Percentiles rank a stretch among this genome's conserved stretches.
These are phyloP conservation scores for Artemisia tridentata DNA, from an alignment of 129 eudicot species.

Conservation along the genomic window DNA sequence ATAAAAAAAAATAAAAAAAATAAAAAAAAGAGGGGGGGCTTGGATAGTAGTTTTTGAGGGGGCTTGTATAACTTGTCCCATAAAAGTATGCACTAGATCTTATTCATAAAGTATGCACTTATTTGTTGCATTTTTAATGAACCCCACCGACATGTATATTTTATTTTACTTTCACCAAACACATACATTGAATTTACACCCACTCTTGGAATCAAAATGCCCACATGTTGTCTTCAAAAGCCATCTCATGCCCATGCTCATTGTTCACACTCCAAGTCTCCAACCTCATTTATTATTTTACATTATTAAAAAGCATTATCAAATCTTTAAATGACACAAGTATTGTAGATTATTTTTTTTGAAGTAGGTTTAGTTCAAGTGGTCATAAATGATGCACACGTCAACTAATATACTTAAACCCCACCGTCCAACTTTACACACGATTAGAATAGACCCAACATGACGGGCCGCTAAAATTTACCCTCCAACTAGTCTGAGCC, in stretches of 20 bases:
- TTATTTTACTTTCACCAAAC: slow-evolving; percentile 16
- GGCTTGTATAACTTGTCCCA: no score
- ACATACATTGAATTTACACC: slow-evolving; percentile 29
- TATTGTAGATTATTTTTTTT: no score
- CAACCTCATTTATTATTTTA: no score
- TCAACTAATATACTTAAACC: no score
- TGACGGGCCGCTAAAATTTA: not conserved
- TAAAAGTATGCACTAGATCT: slow-evolving; percentile 12
- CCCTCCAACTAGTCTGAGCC: not conserved
- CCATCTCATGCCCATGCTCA: slow-evolving; percentile 27
- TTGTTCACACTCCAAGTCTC: not conserved
- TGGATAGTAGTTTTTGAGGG: no score
- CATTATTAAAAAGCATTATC: no score
- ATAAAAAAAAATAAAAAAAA: no score
- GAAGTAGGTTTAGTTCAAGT: no score
- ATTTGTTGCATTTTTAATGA: slow-evolving; percentile 1
- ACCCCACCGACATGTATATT: slow-evolving; percentile 1
- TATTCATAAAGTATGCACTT: not conserved
- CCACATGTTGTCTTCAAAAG: slow-evolving; percentile 34
- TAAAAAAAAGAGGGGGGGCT: no score
- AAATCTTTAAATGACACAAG: no score
- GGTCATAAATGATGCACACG: no score
- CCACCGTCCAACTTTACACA: no score
- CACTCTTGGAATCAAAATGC: slow-evolving; percentile 20
- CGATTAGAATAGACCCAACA: not conserved